Evolutionary conservation across 768 basidiomycete genomes (phyloP).

Genomic region (Stropharia rugosoannulata): DNA sequence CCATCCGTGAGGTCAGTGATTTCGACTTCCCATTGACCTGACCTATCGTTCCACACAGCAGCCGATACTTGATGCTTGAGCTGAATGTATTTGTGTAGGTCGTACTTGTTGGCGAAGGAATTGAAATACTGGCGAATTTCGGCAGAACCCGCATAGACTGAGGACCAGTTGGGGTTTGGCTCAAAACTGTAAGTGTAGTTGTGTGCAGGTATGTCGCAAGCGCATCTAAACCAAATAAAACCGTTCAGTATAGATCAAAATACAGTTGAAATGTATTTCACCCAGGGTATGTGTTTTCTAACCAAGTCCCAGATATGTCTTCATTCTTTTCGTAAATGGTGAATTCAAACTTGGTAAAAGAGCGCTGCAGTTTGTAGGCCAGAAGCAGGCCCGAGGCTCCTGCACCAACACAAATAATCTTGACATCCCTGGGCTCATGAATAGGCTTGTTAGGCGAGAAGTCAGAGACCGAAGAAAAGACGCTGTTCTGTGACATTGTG

Average conservation of each 20-base stretch:
- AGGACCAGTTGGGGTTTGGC: constrained; percentile 30
- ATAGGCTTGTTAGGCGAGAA: constrained; percentile 18
- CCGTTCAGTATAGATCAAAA: neutral
- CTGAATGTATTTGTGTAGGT: constrained; percentile 27
- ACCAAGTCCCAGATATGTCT: constrained; percentile 31
- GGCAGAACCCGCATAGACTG: constrained; percentile 27
- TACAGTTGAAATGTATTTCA: constrained; percentile 1
- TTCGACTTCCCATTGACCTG: constrained; percentile 28
- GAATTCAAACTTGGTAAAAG: constrained; percentile 31
- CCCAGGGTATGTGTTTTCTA: constrained; percentile 36
- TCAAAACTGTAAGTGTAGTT: constrained; percentile 33
- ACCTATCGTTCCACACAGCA: constrained; percentile 27
- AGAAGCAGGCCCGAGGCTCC: constrained; percentile 33
- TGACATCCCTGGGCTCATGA: constrained; percentile 27
- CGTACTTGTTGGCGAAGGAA: constrained; percentile 25
- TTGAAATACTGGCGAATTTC: constrained; percentile 31
- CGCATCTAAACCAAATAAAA: constrained; percentile 7
- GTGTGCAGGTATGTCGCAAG: constrained; percentile 29
- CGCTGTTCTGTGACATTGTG: too few relatives aligned
- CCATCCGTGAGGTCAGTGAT: constrained; percentile 19
- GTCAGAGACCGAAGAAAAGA: too few relatives aligned
- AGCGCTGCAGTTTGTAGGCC: constrained; percentile 33
- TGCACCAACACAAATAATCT: constrained; percentile 30
- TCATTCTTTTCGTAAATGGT: constrained; percentile 33
- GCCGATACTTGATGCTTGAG: constrained; percentile 24